Evolutionary conservation across 805 yeast genomes (phyloP), one percentile per base, ranked within the genome.

Genomic region (Cyberlindnera euphorbiae): DNA sequence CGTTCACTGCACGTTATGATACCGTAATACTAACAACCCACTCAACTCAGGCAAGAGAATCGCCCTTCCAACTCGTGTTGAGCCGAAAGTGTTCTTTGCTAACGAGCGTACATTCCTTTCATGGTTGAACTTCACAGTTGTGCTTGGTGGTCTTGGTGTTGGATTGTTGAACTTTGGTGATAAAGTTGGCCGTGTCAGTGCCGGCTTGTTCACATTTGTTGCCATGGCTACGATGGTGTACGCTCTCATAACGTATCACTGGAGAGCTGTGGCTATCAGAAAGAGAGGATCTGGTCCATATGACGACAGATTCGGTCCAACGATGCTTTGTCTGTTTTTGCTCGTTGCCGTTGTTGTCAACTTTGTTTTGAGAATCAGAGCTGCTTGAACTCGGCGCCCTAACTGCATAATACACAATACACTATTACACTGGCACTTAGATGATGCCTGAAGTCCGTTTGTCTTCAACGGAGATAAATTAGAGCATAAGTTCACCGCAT

Each of bases 211-310:
- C 71, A 94, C 98, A 4, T 70, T 90, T 43, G 89, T 93, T 38
- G 95, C 98, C 45, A 90, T 93, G 97, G 87, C 85, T 46, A 90
- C 98, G 17, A 93, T 93, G 99, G 73, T 82, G 3, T 93, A 93
- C 55, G 98, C 99, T 2, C 73, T 93, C 44, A 74, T 87, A 32
- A 93, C 97, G 10, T 93, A 93, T 62, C 99, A 93, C 64, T 94
- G 98, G 98, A 85, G 99, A 70, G 98, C 98, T 2, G 87, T 89
- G 58, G 98, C 98, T 41, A 93, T 93, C 50, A 81, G 99, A 63
- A 75, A 90, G 65, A 81, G 97, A 64, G 98, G 98, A 28, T 79
- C 95, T 11, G 98, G 98, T 32, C 98, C 98, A n/a, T 93, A 93
- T 59, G 99, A 93, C 58, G 99, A 93, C 64, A 78, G 98, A 59